Percentiles rank a stretch among this genome's conserved stretches.
phyloP scores from a whole-genome alignment of 2,329 filamentous ascomycete species.

The Aspergillus vadensis region DNA sequence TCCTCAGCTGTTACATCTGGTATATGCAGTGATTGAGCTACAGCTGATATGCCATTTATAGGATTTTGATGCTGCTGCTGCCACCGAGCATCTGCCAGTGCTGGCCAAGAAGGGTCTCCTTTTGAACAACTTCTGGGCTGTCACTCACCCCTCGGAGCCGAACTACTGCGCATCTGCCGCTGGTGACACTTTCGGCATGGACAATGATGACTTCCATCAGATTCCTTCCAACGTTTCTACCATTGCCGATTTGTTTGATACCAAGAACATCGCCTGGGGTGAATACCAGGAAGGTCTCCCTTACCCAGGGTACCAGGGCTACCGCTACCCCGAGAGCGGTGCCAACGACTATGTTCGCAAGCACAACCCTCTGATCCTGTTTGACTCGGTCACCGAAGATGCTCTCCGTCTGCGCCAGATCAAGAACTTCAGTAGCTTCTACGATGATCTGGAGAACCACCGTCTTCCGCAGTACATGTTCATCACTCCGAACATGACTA shows the following conservation, averaged over 20 bases:
- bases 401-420: conserved; percentile 64
- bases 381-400: conserved; percentile 63
- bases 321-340: conserved; percentile 59
- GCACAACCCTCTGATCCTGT: conserved; percentile 71
- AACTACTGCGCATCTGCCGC: conserved; percentile 72
- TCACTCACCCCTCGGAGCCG: conserved; percentile 73
- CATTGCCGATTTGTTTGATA: conserved; percentile 68
- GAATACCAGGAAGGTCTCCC: conserved; percentile 79
- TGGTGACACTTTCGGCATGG: conserved; percentile 74
- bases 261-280: conserved; percentile 66
- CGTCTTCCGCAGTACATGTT: conserved; percentile 70
- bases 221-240: conserved; percentile 64
- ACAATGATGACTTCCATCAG: conserved; percentile 65
- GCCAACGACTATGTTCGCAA: conserved; percentile 80
- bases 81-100: conserved; percentile 51
- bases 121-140: conserved; percentile 60
- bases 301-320: conserved; percentile 71
- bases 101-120: conserved; percentile 56
- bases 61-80: conserved; percentile 64
- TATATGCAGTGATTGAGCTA: not conserved
- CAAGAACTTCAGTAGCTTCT: conserved; percentile 74
- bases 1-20: not conserved
- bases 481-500: conserved; percentile 57
- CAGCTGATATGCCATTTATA: conserved; percentile 9
- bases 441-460: conserved; percentile 64